Conservation (phyloP, 2,329 filamentous ascomycete species). For the Juglanconis sp. region DNA sequence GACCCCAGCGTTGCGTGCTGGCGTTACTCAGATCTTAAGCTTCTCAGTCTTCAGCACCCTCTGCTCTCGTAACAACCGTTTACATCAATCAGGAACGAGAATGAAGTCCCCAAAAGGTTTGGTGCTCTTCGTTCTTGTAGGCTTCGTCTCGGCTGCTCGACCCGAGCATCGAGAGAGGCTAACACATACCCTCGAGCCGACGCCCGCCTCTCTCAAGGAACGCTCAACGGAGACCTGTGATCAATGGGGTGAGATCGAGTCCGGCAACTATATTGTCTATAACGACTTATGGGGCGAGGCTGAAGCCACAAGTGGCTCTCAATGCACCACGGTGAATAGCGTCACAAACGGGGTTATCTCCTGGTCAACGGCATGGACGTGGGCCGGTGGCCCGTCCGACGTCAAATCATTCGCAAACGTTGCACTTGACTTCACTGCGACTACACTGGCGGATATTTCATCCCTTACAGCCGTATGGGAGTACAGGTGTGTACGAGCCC, state of each 20-base stretch:
- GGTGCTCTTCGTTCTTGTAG: neutral
- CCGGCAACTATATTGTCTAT: conserved; percentile 41
- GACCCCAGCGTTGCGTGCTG: neutral
- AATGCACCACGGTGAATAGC: conserved; percentile 39
- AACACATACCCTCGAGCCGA: neutral
- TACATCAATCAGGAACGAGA: neutral
- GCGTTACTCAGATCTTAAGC: neutral
- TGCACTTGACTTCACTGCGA: conserved; percentile 29
- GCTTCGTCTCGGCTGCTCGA: neutral
- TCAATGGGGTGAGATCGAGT: conserved; percentile 5
- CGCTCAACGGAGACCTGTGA: conserved; percentile 6
- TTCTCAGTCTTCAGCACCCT: neutral
- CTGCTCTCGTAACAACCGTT: neutral
- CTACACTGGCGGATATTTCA: conserved; percentile 31
- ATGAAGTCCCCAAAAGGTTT: conserved; percentile 1
- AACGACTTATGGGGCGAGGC: conserved; percentile 49
- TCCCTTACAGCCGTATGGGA: conserved; percentile 34
- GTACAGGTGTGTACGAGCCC: conserved; percentile 30
- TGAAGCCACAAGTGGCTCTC: conserved; percentile 34
- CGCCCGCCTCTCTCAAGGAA: conserved; percentile 1
- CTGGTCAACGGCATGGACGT: conserved; percentile 43
- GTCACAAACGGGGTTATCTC: conserved; percentile 32
- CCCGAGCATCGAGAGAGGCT: neutral
- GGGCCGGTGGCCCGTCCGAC: conserved; percentile 35
- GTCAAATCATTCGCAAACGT: conserved; percentile 47